A percentile compares a stretch with the other conserved stretches of the same genome.
Evolutionary conservation across 2,329 filamentous ascomycete species (phyloP).

Genomic region (Colletotrichum godetiae): DNA sequence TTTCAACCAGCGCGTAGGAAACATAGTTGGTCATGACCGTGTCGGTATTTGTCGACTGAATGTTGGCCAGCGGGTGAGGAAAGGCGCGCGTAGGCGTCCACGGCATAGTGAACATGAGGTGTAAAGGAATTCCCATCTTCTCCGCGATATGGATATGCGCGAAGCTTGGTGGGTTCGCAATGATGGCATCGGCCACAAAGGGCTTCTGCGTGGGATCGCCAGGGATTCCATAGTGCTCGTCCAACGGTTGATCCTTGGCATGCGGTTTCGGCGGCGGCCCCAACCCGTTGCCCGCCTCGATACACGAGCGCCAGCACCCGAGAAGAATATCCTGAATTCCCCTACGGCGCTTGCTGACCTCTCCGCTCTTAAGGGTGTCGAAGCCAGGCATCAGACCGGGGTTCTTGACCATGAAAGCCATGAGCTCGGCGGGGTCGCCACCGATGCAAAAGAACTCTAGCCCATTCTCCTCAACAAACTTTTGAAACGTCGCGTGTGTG

Average conservation of each 20-base stretch:
- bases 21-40: constrained; percentile 83
- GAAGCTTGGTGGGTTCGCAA: constrained; percentile 83
- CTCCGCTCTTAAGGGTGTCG: constrained; percentile 79
- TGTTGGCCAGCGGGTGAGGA: constrained; percentile 86
- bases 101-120: constrained; percentile 96
- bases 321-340: constrained; percentile 84
- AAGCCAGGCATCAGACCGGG: constrained; percentile 87
- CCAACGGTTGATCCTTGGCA: constrained; percentile 59
- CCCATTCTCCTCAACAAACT: constrained; percentile 75
- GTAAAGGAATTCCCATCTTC: constrained; percentile 78
- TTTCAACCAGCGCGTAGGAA: constrained; percentile 86
- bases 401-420: constrained; percentile 94
- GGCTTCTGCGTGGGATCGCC: constrained; percentile 62
- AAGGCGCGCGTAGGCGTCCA: constrained; percentile 90
- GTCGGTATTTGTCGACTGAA: constrained; percentile 81
- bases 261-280: constrained; percentile 61
- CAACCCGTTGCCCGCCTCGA: constrained; percentile 79
- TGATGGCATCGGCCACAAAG: constrained; percentile 86
- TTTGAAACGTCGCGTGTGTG: constrained; percentile 76
- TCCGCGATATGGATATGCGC: constrained; percentile 81
- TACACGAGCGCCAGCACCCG: constrained; percentile 88
- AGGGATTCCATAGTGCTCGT: constrained; percentile 54
- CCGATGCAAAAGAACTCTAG: constrained; percentile 83
- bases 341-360: constrained; percentile 78
- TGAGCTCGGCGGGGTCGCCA: constrained; percentile 80